phyloP scores from a whole-genome alignment of 2,329 filamentous ascomycete species.

The Neonectria faginata region DNA sequence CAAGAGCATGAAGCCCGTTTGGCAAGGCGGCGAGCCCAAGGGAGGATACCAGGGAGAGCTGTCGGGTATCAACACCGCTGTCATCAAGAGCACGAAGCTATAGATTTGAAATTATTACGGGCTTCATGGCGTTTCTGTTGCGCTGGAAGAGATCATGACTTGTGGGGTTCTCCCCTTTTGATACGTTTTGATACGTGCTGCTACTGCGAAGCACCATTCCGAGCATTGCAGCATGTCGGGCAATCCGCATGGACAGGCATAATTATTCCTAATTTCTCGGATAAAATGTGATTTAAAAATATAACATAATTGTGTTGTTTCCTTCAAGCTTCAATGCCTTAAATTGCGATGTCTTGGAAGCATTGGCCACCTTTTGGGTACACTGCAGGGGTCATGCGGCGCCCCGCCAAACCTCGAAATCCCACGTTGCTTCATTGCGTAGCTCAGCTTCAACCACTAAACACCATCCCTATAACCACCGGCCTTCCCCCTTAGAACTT shows the following conservation, averaged over 20 bases:
- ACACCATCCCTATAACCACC: constrained; percentile 23
- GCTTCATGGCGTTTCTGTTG: constrained; percentile 30
- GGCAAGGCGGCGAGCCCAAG: constrained; percentile 85
- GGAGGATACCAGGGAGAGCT: constrained; percentile 91
- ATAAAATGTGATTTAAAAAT: background rate
- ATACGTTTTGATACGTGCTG: background rate
- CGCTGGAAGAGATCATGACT: background rate
- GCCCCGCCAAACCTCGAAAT: constrained; percentile 38
- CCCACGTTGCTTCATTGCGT: constrained; percentile 43
- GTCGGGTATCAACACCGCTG: constrained; percentile 93
- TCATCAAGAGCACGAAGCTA: constrained; percentile 95
- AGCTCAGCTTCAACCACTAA: constrained; percentile 28
- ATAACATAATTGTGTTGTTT: background rate
- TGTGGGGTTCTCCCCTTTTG: background rate
- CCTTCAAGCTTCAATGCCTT: background rate
- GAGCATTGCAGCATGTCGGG: background rate
- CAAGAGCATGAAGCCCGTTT: constrained; percentile 84
- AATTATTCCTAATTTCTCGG: background rate
- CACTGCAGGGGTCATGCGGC: constrained; percentile 27
- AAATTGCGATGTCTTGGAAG: background rate
- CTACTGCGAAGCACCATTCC: background rate
- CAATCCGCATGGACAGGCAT: background rate
- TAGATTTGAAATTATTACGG: constrained; percentile 54
- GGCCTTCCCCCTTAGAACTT: constrained; percentile 7
- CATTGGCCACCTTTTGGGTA: constrained; percentile 14